Conservation (phyloP, 305 asterid genomes). For the Solanum hybrid region DNA sequence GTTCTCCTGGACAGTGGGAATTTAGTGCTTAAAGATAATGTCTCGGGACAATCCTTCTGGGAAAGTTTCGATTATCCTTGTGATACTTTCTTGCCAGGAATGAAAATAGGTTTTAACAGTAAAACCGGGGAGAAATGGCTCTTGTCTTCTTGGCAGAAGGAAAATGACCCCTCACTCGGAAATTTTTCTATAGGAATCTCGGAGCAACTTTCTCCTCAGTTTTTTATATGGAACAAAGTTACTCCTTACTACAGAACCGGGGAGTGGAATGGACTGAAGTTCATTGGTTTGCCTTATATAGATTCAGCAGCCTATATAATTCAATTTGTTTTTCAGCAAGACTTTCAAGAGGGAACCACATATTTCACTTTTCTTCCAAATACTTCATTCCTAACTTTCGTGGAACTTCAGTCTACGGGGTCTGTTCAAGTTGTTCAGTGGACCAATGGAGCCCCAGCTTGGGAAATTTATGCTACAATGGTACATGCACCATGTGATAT, state of each 20-base stretch:
- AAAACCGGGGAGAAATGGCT: background rate
- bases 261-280: slow-evolving; percentile 18
- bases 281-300: background rate
- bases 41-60: slow-evolving; percentile 4
- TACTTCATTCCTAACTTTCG: background rate
- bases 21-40: slow-evolving; percentile 15
- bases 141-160: slow-evolving; percentile 12
- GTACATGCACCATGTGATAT: slow-evolving; percentile 12
- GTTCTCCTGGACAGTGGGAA: slow-evolving; percentile 30
- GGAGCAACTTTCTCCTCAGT: slow-evolving; percentile 16
- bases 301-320: background rate
- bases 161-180: slow-evolving; percentile 13
- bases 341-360: slow-evolving; percentile 8
- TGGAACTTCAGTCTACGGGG: slow-evolving; percentile 2
- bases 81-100: slow-evolving; percentile 10
- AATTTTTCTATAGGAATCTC: background rate
- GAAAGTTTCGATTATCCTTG: slow-evolving; percentile 13
- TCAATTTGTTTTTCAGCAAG: background rate
- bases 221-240: slow-evolving; percentile 8
- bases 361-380: slow-evolving; percentile 1
- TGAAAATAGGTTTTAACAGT: slow-evolving; percentile 4
- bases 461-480: background rate
- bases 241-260: slow-evolving; percentile 17
- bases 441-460: background rate
- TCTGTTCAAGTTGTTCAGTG: background rate